Conservation (phyloP, 2,329 filamentous ascomycete genomes). For the Exutisphaerella laricina region DNA sequence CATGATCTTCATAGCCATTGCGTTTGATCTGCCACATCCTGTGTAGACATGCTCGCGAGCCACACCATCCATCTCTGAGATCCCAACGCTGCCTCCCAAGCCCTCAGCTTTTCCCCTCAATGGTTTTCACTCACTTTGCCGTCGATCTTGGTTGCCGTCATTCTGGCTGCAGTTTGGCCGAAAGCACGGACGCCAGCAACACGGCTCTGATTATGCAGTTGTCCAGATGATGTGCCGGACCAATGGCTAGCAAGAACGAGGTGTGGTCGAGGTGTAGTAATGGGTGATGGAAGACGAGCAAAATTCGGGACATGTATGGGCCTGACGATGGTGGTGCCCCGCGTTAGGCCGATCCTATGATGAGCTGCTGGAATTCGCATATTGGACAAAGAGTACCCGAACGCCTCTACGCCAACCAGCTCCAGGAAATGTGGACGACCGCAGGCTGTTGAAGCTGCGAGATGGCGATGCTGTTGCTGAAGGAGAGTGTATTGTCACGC, state of each 20-base stretch:
- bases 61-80: too few relatives aligned
- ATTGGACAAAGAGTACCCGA: neutral
- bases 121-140: too few relatives aligned
- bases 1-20: too few relatives aligned
- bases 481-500: neutral
- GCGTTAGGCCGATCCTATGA: constrained; percentile 10
- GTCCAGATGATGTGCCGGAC: neutral
- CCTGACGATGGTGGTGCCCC: constrained; percentile 4
- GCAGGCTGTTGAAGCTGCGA: constrained; percentile 7
- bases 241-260: constrained; percentile 4
- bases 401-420: neutral
- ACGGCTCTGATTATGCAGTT: too few relatives aligned
- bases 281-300: constrained; percentile 1
- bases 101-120: too few relatives aligned
- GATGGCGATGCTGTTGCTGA: neutral
- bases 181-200: constrained; percentile 34
- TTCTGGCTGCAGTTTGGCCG: constrained; percentile 54
- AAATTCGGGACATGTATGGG: constrained; percentile 2
- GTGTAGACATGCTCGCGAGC: too few relatives aligned
- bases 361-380: constrained; percentile 4
- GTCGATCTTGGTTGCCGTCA: constrained; percentile 89
- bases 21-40: too few relatives aligned
- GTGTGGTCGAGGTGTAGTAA: neutral
- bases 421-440: too few relatives aligned
- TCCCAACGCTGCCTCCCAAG: too few relatives aligned